Evolutionary conservation across 2,329 filamentous ascomycete species (phyloP), one percentile per base, ranked within the genome.

Genomic region (Pseudogymnoascus sp.): DNA sequence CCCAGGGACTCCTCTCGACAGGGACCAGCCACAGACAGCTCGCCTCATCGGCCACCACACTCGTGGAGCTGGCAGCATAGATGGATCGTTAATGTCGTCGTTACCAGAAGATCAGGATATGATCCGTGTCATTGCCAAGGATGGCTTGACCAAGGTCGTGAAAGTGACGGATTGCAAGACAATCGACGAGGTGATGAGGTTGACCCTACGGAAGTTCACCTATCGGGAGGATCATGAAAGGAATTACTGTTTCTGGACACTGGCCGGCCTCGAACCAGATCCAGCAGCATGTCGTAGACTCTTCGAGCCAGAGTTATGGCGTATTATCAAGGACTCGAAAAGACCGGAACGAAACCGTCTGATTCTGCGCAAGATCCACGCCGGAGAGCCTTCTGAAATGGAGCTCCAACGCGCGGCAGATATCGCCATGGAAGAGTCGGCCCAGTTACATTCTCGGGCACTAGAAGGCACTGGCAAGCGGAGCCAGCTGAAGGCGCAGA

Each of bases 171-270:
- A 90, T 67, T 97, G 93, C 81, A 92, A 88, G 72, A 95, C 89
- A 4, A 90, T 91, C 65, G 95, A 97, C 71, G 92, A 97, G 69
- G 90, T 97, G 61, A 93, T 97, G 80, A 84, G 92, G 53, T 89
- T 91, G 65, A 96, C 95, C 0, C 78, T 97, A 50, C 86, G 89
- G 69, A 97, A 97, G 75, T 90, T 96, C 67, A 87, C 88, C 42
- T 82, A 96, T 31, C 90, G 92, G 21, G 92, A 96, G 72, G 90
- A 93, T 66, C 92, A 97, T 71, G 90, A 95, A 73, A 86, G 92
- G 70, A 96, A 96, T 72, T 97, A 96, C 77, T 97, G 93, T 78
- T 97, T 99, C 78, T 97, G 95, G 81, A 89, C 96, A 0, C 81
- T 97, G 64, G 88, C 91, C 68, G 93, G 93, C 60, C 80, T 91